A percentile compares a stretch with the other conserved stretches of the same genome.
These are phyloP conservation scores for Trifolium pratense DNA, from an alignment of 306 rosid genomes.

Conservation along the genomic window DNA sequence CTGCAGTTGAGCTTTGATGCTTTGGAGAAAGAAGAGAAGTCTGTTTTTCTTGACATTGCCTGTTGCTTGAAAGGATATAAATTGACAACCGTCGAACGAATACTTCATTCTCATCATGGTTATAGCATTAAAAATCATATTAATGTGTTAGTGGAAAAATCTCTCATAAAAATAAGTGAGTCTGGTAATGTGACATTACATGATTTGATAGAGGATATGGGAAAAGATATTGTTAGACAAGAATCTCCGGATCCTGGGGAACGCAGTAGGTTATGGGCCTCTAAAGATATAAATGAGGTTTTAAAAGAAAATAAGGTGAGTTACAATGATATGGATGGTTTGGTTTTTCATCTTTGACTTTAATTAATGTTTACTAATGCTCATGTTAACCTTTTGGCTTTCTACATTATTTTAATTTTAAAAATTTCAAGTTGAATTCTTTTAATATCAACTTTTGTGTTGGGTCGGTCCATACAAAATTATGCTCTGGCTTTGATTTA, in stretches of 20 bases:
- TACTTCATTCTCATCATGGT: too few relatives aligned
- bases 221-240: not conserved
- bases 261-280: not conserved
- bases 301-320: not conserved
- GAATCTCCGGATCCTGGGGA: not conserved
- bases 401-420: too few relatives aligned
- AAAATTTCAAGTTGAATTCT: too few relatives aligned
- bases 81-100: too few relatives aligned
- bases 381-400: too few relatives aligned
- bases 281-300: not conserved
- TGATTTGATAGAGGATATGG: not conserved
- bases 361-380: not conserved
- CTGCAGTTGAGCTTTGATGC: conserved; percentile 38
- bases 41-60: conserved; percentile 8
- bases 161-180: too few relatives aligned
- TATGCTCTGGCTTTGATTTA: too few relatives aligned
- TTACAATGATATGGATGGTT: not conserved
- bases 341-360: not conserved
- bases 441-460: too few relatives aligned
- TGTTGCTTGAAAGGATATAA: too few relatives aligned
- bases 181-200: not conserved
- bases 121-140: too few relatives aligned
- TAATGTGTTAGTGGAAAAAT: too few relatives aligned
- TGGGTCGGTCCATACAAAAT: too few relatives aligned
- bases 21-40: conserved; percentile 19